Evolutionary conservation across 2,329 filamentous ascomycete genomes (phyloP), one percentile per base, ranked within the genome.

Genomic region (Parastagonospora avenae): DNA sequence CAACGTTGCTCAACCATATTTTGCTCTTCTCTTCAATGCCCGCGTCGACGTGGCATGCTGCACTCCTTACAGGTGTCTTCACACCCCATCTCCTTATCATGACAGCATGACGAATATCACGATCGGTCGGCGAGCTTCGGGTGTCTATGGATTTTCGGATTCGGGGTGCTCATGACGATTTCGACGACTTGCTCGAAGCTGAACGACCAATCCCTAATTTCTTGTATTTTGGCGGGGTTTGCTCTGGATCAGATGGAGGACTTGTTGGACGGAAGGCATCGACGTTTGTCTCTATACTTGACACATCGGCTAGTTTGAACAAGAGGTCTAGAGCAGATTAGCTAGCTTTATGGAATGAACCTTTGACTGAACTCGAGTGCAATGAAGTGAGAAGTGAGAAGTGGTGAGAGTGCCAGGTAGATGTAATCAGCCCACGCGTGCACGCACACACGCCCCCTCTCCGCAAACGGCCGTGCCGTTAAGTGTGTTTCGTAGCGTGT

Each of bases 31-130:
- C 56, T 40, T 48, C 27, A 49, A 55, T 53, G 60, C 51, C 49
- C 57, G 31, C 9, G 14, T 47, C 46, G 29, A 51, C 47, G 56
- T 54, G 57, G 59, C 44, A 48, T n/a, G 39, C 45, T 59, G 47
- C 38, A 58, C 59, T 63, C 54, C 48, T 55, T 54, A 48, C n/a
- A 16, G 28, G 30, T 45, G 49, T 52, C 57, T 51, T 47, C 50
- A 36, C 35, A 35, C 42, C 51, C 44, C 14, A 47, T 56, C 49
- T 54, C 51, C 41, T 62, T 63, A 55, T 64, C 50, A 64, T 56
- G 64, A 66, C 55, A 60, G 56, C 48, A 67, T 62, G 63, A 63
- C 59, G 43, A 55, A 61, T 32, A 48, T 60, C 52, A 61, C 46
- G 57, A 66, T 52, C 50, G 48, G 50, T 62, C 50, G 50, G 50